Percentiles rank a stretch among this genome's conserved stretches.
phyloP scores from a whole-genome alignment of 2,329 filamentous ascomycete genomes.

The Aureobasidium sp. region DNA sequence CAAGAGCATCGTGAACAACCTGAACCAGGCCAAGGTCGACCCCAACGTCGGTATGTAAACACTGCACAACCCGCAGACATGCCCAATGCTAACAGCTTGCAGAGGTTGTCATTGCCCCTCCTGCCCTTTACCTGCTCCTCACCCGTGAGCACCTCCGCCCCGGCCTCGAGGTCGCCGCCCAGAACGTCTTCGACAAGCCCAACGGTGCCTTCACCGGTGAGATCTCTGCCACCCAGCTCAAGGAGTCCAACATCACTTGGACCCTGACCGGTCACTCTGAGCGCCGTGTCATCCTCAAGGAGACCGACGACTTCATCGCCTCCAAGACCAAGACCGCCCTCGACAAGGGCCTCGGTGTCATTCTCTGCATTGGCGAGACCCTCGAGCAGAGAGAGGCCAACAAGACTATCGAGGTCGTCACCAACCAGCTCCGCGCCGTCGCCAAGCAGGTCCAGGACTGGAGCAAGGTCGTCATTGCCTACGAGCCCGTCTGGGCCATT shows the following conservation, averaged over 20 bases:
- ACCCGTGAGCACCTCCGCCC: slow-evolving; percentile 69
- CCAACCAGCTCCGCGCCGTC: slow-evolving; percentile 74
- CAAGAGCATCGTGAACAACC: slow-evolving; percentile 79
- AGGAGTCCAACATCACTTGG: slow-evolving; percentile 84
- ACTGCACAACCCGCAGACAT: background rate
- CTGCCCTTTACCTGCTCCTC: slow-evolving; percentile 81
- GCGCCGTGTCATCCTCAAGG: slow-evolving; percentile 80
- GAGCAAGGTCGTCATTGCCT: slow-evolving; percentile 91
- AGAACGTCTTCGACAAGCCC: slow-evolving; percentile 90
- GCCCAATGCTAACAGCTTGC: slow-evolving; percentile 22
- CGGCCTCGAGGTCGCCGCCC: slow-evolving; percentile 77
- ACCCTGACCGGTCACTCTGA: slow-evolving; percentile 90
- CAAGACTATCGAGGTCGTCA: slow-evolving; percentile 80
- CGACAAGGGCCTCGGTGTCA: slow-evolving; percentile 79
- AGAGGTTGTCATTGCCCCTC: slow-evolving; percentile 94
- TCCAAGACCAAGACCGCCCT: slow-evolving; percentile 91
- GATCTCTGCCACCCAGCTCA: slow-evolving; percentile 84
- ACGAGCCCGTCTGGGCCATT: slow-evolving; percentile 94
- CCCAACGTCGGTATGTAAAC: slow-evolving; percentile 56
- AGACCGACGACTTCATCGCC: slow-evolving; percentile 75
- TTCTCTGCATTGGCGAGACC: slow-evolving; percentile 62
- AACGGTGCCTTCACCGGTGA: slow-evolving; percentile 71
- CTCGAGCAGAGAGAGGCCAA: slow-evolving; percentile 17
- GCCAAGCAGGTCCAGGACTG: slow-evolving; percentile 75
- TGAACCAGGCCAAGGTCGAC: slow-evolving; percentile 80